Evolutionary conservation across 371 early-diverging fungal genomes (phyloP), one percentile per base, ranked within the genome.

Genomic region (Mucor plumbeus): DNA sequence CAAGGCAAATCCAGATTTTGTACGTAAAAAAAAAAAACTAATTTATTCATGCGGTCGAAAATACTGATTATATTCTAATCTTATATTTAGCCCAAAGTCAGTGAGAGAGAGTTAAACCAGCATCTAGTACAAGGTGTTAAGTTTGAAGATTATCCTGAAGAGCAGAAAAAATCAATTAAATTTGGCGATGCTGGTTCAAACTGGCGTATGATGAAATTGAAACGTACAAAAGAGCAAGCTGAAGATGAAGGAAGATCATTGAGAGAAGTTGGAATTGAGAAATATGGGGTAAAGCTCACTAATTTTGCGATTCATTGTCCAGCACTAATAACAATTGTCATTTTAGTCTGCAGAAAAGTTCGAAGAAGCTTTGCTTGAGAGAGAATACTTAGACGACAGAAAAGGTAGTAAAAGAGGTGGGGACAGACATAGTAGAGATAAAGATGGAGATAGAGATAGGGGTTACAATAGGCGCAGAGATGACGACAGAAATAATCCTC

Each of bases 191-290:
- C 85, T 4, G 93, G 93, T 1, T 89, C 92, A 0, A 85, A 70
- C 14, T 94, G 95, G 95, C 80, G 94, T 56, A 94, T 93, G 93
- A 89, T 89, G 73, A 93, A 93, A 60, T 77, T 94, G 47, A 85
- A 84, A 65, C 83, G 91, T 38, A 83, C 89, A 36, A 79, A 80
- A 70, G 92, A 93, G 58, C 86, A 87, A 39, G 91, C 94, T 0
- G 84, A 87, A 53, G 90, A 90, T 55, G 90, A 92, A 62, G 84
- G 82, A 0, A 77, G 88, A 31, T 59, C 86, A 0, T 62, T 91
- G 13, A 80, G 89, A 48, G 88, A 91, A 61, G 88, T 93, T 26
- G 94, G 90, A 0, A 47, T 91, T 8, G 93, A 93, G 67, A 83
- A 90, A 64, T 93, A 88, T 54, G 89, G 87, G 40, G 88, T 86